These are phyloP conservation scores for Cyclotella sp. DNA, from an alignment of 108 stramenopile genomes.

Conservation along the genomic window DNA sequence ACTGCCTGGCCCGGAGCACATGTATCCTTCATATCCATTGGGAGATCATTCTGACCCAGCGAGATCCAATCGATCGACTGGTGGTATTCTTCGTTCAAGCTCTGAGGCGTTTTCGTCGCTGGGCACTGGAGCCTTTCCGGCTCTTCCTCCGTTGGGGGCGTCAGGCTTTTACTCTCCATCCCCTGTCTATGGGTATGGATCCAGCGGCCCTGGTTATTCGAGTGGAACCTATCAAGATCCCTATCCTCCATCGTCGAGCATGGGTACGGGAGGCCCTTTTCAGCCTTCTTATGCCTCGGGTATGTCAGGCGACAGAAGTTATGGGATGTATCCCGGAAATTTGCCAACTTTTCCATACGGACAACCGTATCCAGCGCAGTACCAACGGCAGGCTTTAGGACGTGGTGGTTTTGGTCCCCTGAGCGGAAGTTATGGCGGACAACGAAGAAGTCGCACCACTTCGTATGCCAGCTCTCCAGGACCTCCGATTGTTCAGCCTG, in stretches of 20 bases:
- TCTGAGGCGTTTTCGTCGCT: conserved; percentile 21
- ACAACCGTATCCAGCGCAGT: conserved; percentile 29
- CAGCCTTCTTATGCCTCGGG: conserved; percentile 17
- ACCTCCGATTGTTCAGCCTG: conserved; percentile 41
- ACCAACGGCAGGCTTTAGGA: conserved; percentile 9
- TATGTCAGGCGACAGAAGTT: conserved; percentile 11
- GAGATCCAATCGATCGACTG: background rate
- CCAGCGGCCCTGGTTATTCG: conserved; percentile 24
- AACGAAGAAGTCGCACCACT: conserved; percentile 5
- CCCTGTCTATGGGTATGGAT: conserved; percentile 35
- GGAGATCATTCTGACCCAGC: conserved; percentile 8
- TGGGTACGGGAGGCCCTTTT: conserved; percentile 11
- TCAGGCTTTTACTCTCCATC: conserved; percentile 18
- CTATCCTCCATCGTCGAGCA: conserved; percentile 2
- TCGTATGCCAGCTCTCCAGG: conserved; percentile 41
- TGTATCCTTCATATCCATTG: conserved; percentile 8
- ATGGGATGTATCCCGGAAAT: conserved; percentile 23
- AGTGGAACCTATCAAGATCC: conserved; percentile 16
- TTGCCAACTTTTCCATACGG: conserved; percentile 31
- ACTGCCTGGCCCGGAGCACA: background rate
- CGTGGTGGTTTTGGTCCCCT: conserved; percentile 13
- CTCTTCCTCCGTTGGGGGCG: conserved; percentile 20
- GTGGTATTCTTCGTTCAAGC: conserved; percentile 31
- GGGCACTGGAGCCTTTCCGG: conserved; percentile 16
- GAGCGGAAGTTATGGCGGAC: conserved; percentile 22